Percentiles rank a stretch among this genome's conserved stretches.
These are phyloP conservation scores for Polyporus arcularius DNA, from an alignment of 768 basidiomycete genomes.

Conservation along the genomic window DNA sequence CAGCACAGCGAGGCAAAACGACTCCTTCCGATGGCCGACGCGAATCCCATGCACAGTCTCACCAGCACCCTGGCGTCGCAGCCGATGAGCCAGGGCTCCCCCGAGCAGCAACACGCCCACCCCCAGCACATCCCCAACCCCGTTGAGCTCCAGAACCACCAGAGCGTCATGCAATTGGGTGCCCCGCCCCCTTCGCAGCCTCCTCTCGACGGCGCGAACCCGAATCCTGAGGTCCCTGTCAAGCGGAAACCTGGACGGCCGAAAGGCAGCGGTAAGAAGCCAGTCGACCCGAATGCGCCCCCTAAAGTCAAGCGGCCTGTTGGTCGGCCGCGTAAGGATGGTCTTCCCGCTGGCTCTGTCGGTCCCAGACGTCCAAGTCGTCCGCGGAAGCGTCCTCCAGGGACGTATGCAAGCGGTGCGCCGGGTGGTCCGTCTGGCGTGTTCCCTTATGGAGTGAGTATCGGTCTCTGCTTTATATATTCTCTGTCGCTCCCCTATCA, in stretches of 20 bases:
- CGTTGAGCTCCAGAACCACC: conserved; percentile 7
- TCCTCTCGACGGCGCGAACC: conserved; percentile 11
- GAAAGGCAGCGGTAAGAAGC: conserved; percentile 79
- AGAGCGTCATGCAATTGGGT: conserved; percentile 12
- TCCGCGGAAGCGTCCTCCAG: conserved; percentile 40
- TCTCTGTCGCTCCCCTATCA: no score
- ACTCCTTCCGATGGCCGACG: conserved; percentile 18
- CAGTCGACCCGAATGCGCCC: conserved; percentile 36
- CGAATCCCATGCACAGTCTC: conserved; percentile 20
- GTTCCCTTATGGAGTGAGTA: conserved; percentile 19
- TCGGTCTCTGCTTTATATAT: background rate
- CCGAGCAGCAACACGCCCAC: conserved; percentile 13
- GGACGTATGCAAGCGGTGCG: conserved; percentile 29
- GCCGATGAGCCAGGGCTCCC: conserved; percentile 11
- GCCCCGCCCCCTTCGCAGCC: conserved; percentile 11
- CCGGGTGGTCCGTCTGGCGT: conserved; percentile 8
- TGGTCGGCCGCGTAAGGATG: conserved; percentile 80
- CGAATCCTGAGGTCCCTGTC: conserved; percentile 33
- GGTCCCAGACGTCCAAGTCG: conserved; percentile 43
- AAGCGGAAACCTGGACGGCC: conserved; percentile 79
- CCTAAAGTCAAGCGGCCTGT: conserved; percentile 76
- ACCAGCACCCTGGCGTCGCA: conserved; percentile 23
- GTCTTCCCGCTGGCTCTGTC: conserved; percentile 75
- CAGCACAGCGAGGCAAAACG: background rate
- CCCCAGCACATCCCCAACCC: conserved; percentile 9